A percentile compares a stretch with the other conserved stretches of the same genome.
These are phyloP conservation scores for Suillus luteus DNA, from an alignment of 768 basidiomycete genomes.

Conservation along the genomic window DNA sequence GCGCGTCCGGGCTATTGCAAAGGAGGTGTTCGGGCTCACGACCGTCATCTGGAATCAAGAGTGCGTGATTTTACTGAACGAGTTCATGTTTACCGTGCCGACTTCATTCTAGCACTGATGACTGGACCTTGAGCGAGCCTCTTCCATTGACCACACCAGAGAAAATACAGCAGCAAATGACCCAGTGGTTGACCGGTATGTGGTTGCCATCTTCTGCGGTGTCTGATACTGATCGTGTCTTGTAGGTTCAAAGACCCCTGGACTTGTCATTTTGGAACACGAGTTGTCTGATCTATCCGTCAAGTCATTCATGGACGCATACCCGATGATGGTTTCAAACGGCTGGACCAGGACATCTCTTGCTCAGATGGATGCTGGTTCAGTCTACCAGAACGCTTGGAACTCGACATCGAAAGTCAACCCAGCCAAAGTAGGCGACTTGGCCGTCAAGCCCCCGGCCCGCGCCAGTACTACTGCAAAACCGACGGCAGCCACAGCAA, in stretches of 20 bases:
- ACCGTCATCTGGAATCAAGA: constrained; percentile 94
- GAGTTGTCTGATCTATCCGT: constrained; percentile 67
- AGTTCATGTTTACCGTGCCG: constrained; percentile 8
- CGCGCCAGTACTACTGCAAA: neutral
- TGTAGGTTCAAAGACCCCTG: constrained; percentile 69
- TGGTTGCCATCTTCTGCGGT: constrained; percentile 11
- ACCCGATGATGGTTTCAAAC: constrained; percentile 60
- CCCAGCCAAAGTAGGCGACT: constrained; percentile 24
- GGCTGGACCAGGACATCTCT: constrained; percentile 73
- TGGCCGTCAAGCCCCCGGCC: constrained; percentile 18
- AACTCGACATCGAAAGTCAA: constrained; percentile 30
- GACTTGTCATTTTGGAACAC: constrained; percentile 84
- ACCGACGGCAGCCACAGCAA: neutral
- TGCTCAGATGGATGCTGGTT: constrained; percentile 42
- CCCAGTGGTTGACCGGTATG: constrained; percentile 57
- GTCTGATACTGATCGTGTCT: constrained; percentile 15
- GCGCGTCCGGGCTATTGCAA: constrained; percentile 83
- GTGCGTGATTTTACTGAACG: constrained; percentile 40
- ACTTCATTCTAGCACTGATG: constrained; percentile 53
- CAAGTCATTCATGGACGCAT: constrained; percentile 64
- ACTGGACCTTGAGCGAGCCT: constrained; percentile 64
- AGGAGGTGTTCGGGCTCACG: constrained; percentile 80
- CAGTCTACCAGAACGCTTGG: constrained; percentile 50
- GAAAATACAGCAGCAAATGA: constrained; percentile 50
- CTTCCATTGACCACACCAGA: constrained; percentile 45